Percentiles rank a stretch among this genome's conserved stretches.
Conservation (phyloP, 192 early-diverging fungal genomes). For the Umbelopsis ramanniana region DNA sequence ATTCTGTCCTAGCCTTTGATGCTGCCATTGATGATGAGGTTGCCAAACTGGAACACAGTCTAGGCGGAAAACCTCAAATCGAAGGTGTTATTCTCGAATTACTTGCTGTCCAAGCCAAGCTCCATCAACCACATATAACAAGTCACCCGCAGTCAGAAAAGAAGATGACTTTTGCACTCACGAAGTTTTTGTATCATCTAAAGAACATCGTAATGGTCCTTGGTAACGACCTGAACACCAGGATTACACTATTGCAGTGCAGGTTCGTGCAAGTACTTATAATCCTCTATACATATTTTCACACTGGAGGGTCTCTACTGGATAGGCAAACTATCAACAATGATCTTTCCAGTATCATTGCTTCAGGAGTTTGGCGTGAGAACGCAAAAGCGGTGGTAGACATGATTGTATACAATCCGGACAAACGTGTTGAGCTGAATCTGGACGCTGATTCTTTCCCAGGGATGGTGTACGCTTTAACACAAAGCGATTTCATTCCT, state of each 20-base stretch:
- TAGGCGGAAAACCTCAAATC: not conserved
- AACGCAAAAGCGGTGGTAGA: not conserved
- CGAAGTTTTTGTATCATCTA: not conserved
- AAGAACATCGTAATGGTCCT: not conserved
- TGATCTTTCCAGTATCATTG: not conserved
- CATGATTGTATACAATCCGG: not conserved
- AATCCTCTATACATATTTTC: not conserved
- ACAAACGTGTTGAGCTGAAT: not conserved
- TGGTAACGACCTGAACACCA: not conserved
- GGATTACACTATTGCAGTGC: not conserved
- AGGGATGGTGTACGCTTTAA: not conserved
- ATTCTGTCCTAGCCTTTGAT: not conserved
- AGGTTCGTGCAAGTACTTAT: not conserved
- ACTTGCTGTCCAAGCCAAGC: not conserved
- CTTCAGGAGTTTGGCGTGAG: not conserved
- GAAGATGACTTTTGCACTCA: not conserved
- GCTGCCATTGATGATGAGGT: not conserved
- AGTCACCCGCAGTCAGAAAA: not conserved
- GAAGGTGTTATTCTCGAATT: not conserved
- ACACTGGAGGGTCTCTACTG: not conserved
- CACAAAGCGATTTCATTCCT: not conserved
- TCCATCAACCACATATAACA: not conserved
- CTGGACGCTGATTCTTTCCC: not conserved
- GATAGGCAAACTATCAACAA: not conserved
- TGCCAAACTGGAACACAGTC: not conserved